These are phyloP conservation scores for Mortierella sp. DNA, from an alignment of 371 early-diverging fungal genomes.

Conservation along the genomic window DNA sequence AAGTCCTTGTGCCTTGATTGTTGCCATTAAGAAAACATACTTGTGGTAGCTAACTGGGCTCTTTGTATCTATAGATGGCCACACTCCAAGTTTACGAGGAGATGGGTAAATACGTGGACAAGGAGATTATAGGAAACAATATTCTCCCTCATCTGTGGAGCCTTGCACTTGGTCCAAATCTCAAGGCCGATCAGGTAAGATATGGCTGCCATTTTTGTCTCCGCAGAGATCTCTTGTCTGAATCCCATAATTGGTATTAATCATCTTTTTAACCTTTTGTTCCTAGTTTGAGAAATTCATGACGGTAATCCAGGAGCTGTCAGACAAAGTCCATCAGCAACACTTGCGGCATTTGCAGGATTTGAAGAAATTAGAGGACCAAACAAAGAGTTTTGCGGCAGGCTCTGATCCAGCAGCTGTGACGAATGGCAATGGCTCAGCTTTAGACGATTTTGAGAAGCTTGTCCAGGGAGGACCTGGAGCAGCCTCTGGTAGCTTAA, in stretches of 20 bases:
- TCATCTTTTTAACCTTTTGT: not conserved
- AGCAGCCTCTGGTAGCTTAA: conserved; percentile 10
- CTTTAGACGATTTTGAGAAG: conserved; percentile 53
- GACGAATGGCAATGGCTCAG: conserved; percentile 32
- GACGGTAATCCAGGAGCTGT: conserved; percentile 74
- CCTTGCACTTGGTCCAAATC: conserved; percentile 76
- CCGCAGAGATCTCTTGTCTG: not conserved
- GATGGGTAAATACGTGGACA: conserved; percentile 78
- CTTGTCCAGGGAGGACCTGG: conserved; percentile 37
- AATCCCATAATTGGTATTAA: not conserved
- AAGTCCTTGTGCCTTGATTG: conserved; percentile 18
- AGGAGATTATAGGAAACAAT: conserved; percentile 80
- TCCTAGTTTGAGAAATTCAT: conserved; percentile 76
- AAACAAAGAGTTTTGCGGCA: conserved; percentile 59
- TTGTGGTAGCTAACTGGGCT: not conserved
- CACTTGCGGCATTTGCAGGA: conserved; percentile 75
- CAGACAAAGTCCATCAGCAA: conserved; percentile 74
- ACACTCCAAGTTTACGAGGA: conserved; percentile 87
- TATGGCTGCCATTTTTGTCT: not conserved
- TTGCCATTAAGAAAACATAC: not conserved
- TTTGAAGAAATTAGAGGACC: conserved; percentile 70
- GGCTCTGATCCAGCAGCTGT: conserved; percentile 23
- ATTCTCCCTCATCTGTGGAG: conserved; percentile 87
- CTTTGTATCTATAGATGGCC: conserved; percentile 65
- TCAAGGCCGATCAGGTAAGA: conserved; percentile 77